phyloP scores from a whole-genome alignment of 2,329 filamentous ascomycete genomes.

The Fusarium heterosporum region DNA sequence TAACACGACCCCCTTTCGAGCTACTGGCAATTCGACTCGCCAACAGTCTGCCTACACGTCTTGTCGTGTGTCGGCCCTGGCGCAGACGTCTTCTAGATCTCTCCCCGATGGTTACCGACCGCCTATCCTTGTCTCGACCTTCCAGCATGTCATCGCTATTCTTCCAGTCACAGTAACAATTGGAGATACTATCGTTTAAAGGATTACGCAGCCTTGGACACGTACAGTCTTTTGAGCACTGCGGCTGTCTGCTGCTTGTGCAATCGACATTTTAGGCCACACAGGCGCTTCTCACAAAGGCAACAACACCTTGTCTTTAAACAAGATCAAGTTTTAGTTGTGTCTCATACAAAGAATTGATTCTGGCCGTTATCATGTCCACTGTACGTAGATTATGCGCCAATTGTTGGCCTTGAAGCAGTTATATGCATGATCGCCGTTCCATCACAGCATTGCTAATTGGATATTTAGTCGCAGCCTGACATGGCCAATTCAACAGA shows the following conservation, averaged over 20 bases:
- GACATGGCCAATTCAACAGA: conserved; percentile 43
- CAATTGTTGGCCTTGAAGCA: conserved; percentile 1
- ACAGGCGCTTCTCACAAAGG: conserved; percentile 33
- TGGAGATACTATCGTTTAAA: conserved; percentile 24
- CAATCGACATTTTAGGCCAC: conserved; percentile 38
- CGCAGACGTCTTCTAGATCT: conserved; percentile 37
- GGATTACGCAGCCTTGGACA: neutral
- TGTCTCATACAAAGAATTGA: conserved; percentile 21
- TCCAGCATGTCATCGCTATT: conserved; percentile 39
- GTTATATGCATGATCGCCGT: neutral
- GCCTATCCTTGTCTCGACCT: conserved; percentile 25
- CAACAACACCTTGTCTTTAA: conserved; percentile 29
- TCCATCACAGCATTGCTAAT: conserved; percentile 26
- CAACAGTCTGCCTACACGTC: conserved; percentile 28
- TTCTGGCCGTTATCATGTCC: conserved; percentile 45
- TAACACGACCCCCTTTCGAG: conserved; percentile 30
- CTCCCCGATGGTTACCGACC: conserved; percentile 46
- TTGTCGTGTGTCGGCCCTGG: conserved; percentile 38
- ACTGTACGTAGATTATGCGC: conserved; percentile 43
- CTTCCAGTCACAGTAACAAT: conserved; percentile 28
- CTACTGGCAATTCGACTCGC: conserved; percentile 21
- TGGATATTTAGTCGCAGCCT: conserved; percentile 43
- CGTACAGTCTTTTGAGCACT: neutral
- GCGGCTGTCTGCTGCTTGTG: conserved; percentile 8
- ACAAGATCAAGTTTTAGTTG: conserved; percentile 45